A percentile compares a stretch with the other conserved stretches of the same genome.
These are phyloP conservation scores for Debaryomyces subglobosus DNA, from an alignment of 1,139 yeast species.

Conservation along the genomic window DNA sequence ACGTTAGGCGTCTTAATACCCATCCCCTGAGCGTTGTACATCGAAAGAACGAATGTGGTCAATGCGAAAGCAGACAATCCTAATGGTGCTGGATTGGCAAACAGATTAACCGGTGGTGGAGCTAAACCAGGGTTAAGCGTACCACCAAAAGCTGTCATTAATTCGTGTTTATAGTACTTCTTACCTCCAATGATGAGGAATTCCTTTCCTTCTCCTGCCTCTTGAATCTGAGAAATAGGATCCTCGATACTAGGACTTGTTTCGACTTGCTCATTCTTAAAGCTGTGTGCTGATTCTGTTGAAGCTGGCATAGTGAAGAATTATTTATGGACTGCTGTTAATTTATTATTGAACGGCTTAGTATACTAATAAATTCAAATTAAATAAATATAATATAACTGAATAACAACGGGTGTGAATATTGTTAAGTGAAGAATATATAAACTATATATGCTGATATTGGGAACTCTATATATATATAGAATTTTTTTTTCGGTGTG, in stretches of 20 bases:
- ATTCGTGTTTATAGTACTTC: conserved; percentile 29
- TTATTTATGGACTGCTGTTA: neutral
- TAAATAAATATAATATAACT: neutral
- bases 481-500: neutral
- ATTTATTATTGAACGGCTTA: neutral
- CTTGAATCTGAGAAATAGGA: conserved; percentile 6
- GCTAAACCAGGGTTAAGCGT: conserved; percentile 41
- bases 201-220: conserved; percentile 27
- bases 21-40: conserved; percentile 45
- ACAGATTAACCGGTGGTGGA: conserved; percentile 37
- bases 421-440: neutral
- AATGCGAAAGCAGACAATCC: conserved; percentile 59
- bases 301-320: neutral
- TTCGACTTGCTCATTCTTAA: neutral
- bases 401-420: neutral
- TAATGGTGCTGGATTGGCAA: conserved; percentile 65
- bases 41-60: conserved; percentile 52
- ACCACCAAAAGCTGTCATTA: conserved; percentile 37
- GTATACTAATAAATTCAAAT: neutral
- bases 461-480: conserved; percentile 1
- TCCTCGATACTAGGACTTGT: neutral
- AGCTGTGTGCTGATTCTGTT: neutral
- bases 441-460: neutral
- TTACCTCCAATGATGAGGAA: conserved; percentile 29
- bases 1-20: conserved; percentile 39